phyloP scores from a whole-genome alignment of 495 filamentous ascomycete genomes.

The Cercophora scortea region DNA sequence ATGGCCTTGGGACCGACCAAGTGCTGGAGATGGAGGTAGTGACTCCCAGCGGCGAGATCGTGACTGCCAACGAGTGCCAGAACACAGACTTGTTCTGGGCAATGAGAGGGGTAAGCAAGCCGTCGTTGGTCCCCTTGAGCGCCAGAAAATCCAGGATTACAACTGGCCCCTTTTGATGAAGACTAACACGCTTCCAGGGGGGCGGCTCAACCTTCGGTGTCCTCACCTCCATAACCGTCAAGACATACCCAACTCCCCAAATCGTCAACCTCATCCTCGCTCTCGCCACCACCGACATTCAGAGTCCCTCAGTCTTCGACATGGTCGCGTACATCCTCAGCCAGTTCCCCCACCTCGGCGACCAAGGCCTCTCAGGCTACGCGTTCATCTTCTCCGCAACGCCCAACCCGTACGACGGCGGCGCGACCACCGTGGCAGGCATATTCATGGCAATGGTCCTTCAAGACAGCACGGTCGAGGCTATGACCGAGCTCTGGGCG shows the following conservation, averaged over 20 bases:
- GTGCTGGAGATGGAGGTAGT: constrained; percentile 57
- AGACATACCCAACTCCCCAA: constrained; percentile 26
- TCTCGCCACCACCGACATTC: constrained; percentile 6
- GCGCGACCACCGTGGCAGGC: constrained; percentile 25
- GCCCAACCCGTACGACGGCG: constrained; percentile 6
- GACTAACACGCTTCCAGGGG: constrained; percentile 27
- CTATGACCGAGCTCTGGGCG: constrained; percentile 37
- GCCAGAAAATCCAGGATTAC: neutral
- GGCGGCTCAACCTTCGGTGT: constrained; percentile 59
- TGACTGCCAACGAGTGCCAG: constrained; percentile 47
- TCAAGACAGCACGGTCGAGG: constrained; percentile 18
- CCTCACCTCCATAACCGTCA: constrained; percentile 47
- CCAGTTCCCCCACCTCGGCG: constrained; percentile 27
- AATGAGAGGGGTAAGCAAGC: constrained; percentile 43
- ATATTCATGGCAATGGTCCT: constrained; percentile 17
- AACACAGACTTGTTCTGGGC: constrained; percentile 62
- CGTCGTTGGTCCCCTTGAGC: neutral
- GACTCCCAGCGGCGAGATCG: constrained; percentile 42
- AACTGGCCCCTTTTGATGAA: neutral
- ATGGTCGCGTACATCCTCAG: constrained; percentile 30
- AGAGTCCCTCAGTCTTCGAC: constrained; percentile 15
- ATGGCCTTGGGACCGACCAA: constrained; percentile 57
- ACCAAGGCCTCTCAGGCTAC: constrained; percentile 34
- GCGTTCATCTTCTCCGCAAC: constrained; percentile 18
- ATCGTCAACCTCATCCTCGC: constrained; percentile 13